Evolutionary conservation across 2,329 filamentous ascomycete genomes (phyloP).

Genomic region (Cladobotryum mycophilum): DNA sequence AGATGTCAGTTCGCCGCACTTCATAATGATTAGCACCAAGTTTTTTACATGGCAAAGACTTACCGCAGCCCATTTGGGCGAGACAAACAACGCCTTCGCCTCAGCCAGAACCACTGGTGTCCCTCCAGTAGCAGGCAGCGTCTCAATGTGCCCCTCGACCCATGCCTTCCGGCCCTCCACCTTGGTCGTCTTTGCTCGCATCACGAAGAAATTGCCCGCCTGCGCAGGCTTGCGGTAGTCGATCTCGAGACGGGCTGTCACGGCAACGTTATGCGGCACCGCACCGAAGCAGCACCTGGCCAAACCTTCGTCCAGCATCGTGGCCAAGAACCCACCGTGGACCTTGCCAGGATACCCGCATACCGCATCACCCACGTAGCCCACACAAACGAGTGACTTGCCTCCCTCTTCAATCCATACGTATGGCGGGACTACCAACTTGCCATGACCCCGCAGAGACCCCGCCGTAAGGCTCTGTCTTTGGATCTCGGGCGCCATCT

Average conservation of each 20-base stretch:
- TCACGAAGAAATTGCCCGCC: conserved; percentile 68
- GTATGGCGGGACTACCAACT: conserved; percentile 74
- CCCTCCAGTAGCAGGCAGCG: conserved; percentile 57
- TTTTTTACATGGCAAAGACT: conserved; percentile 25
- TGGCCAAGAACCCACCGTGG: conserved; percentile 87
- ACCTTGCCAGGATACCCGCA: conserved; percentile 89
- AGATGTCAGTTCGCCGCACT: too few species aligned
- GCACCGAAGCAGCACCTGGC: conserved; percentile 84
- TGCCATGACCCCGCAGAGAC: conserved; percentile 66
- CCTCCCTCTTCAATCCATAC: conserved; percentile 68
- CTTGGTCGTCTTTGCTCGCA: conserved; percentile 73
- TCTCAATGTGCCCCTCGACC: conserved; percentile 83
- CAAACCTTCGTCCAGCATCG: conserved; percentile 83
- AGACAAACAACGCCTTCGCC: conserved; percentile 80
- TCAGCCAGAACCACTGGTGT: conserved; percentile 66
- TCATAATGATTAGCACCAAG: neutral
- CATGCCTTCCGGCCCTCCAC: conserved; percentile 92
- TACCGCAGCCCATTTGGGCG: conserved; percentile 76
- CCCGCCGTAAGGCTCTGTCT: conserved; percentile 75
- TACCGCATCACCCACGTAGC: conserved; percentile 70
- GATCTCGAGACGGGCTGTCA: conserved; percentile 79
- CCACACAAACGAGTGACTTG: conserved; percentile 63
- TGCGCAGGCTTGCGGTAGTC: conserved; percentile 78
- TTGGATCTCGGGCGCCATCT: conserved; percentile 67
- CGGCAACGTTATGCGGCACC: conserved; percentile 74